phyloP scores from a whole-genome alignment of 1,284 basidiomycete species.

The Cutaneotrichosporon daszewskae region DNA sequence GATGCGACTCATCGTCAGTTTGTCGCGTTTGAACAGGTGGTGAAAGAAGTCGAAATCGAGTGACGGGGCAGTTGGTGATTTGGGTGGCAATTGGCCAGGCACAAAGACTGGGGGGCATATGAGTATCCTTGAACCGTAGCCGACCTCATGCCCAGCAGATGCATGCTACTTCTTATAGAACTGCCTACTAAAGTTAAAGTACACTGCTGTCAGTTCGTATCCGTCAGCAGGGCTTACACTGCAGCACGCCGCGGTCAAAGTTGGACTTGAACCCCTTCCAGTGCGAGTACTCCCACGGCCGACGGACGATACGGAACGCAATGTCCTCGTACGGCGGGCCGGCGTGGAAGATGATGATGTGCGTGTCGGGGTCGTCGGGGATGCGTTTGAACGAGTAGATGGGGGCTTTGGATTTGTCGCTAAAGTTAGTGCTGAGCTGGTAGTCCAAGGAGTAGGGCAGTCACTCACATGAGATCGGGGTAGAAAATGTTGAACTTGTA shows the following conservation, averaged over 20 bases:
- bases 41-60: too few relatives aligned
- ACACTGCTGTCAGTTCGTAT: conserved; percentile 28
- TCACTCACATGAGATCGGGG: conserved; percentile 44
- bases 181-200: conserved; percentile 44
- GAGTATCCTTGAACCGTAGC: too few relatives aligned
- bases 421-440: conserved; percentile 11
- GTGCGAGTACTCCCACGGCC: conserved; percentile 97
- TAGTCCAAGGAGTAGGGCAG: too few relatives aligned
- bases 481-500: conserved; percentile 71
- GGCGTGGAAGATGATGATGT: conserved; percentile 85
- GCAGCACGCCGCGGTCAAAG: conserved; percentile 56
- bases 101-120: too few relatives aligned
- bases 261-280: conserved; percentile 53
- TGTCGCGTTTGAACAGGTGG: too few relatives aligned
- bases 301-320: conserved; percentile 94
- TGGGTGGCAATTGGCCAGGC: too few relatives aligned
- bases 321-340: conserved; percentile 99
- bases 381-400: conserved; percentile 91
- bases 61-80: too few relatives aligned
- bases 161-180: conserved; percentile 32
- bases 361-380: conserved; percentile 88
- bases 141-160: too few relatives aligned
- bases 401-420: conserved; percentile 89
- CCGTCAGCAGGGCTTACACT: conserved; percentile 27
- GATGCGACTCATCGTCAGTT: too few relatives aligned